Evolutionary conservation across 257 asterid species (phyloP), one percentile per base, ranked within the genome.

Genomic region (Nicotiana knightiana): DNA sequence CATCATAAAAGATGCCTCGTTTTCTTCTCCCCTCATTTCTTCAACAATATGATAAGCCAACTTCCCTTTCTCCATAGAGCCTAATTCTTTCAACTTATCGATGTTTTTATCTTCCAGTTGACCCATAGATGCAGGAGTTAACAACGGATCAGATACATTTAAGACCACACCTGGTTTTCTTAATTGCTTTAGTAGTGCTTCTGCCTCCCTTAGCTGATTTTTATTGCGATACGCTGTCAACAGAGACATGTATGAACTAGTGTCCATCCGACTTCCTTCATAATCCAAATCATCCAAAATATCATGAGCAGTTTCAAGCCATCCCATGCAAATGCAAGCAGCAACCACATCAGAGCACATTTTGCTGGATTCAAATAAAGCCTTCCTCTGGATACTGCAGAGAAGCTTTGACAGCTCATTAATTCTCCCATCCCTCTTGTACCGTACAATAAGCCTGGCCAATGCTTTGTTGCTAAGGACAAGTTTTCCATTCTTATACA

Each of bases 301-400:
- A 89, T 96, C 98, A 83, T 96, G 99, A 81, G 99, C 98, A 73
- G 95, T 91, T 84, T 93, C 95, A 43, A 93, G 91, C 97, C 98
- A 94, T 48, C 93, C 96, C 91, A 94, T 51, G 82, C 86, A 58
- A 64, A 94, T 85, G 81, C 94, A 94, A 46, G 97, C 91, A 51
- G 86, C 89, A 79, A 93, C 82, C 43, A 91, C 92, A 87, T 86
- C 91, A 51, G 87, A 81, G 84, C 88, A 91, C 15, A 91, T 68
- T 71, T 85, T 78, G 64, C 18, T 39, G 81, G 84, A 83, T 67
- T 83, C 90, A 30, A 85, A 71, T 46, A 82, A 79, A 75, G 67
- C 82, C 53, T 82, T 92, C 57, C 82, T 82, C 77, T 86, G 89
- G 77, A 93, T 88, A 83, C 77, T 67, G 73, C 88, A 81, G 21